Evolutionary conservation across 1,284 basidiomycete genomes (phyloP), one percentile per base, ranked within the genome.

Genomic region (Grifola frondosa): DNA sequence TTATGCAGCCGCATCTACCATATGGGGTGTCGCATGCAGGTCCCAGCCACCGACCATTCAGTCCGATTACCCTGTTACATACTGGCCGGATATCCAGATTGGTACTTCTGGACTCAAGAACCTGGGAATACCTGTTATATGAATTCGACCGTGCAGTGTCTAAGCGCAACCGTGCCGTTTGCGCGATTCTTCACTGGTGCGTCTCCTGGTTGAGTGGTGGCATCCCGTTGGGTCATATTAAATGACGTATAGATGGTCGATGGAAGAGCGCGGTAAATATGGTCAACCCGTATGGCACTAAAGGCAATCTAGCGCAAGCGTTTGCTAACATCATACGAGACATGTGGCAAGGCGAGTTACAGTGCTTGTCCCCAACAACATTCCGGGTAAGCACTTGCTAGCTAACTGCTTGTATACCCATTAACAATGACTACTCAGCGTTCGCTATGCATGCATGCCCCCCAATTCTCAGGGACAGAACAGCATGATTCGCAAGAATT

Each of bases 401-500:
- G 5, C 21, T 23, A 7, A 35, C 28, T 24, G 7, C 25, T 13
- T 20, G 11, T 33, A 19, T 16, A 21, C 9, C 10, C 22, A 6
- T 6, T 50, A 11, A 44, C 23, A 13, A 26, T 42, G 9, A 13
- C 32, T 22, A 36, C 41, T 11, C 30, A 93, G 86, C 84, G 81
- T 72, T 84, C 86, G n/a, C 88, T 97, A 53, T 89, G 89, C 53
- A 70, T 72, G 38, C 85, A 91, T 52, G 92, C 91, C n/a, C 72
- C 79, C 2, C 91, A 94, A 62, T 99, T 98, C 64, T 80, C 82
- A 20, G 93, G 93, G 0, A 82, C 87, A 11, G 90, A 96, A 50
- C 96, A 99, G 67, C 96, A 99, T 60, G 96, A 99, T 66, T 96
- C 92, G 17, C 96, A 98, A 67, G 96, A 99, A 69, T 96, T 98